Base-by-base conservation (phyloP, 1,284 basidiomycete species). In the Cutaneotrichosporon arboriforme region DNA sequence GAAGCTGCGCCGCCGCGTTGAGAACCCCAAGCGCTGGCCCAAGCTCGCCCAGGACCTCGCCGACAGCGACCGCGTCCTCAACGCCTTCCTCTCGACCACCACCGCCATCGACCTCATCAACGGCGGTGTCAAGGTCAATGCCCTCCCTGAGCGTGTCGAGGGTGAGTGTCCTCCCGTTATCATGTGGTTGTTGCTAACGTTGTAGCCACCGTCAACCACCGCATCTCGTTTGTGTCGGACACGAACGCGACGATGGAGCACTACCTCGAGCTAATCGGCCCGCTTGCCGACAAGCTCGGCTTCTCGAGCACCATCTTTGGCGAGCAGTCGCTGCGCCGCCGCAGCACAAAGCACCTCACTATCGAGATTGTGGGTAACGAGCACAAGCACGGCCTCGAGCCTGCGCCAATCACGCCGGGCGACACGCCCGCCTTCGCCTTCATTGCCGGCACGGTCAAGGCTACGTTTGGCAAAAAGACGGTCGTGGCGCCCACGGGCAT, bases 401-500 rank as follows among this genome's bases (percentile, higher is more conserved):
- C 79, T 1, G 76, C 79, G 3, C 77, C 78, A 1, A 74, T 76
- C 45, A 77, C 79, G 10, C 70, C 76, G 2, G 58, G 65, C 14
- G 49, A 69, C 8, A 66, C 72, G 1, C 55, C 63, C 17, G 63
- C 72, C 5, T 80, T 76, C 63, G 66, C 66, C 14, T 58, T 78
- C 31, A 67, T 78, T 42, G 73, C 70, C 5, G 72, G 72, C 1
- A 77, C 76, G 2, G 68, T 72, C 39, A 72, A 72, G 40, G 59
- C 67, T 43, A 61, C 75, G n/a, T 76, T 76, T 57, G 69, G 72
- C 12, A 59, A 70, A 17, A 67, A 76, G 18, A 67, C 75, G 3
- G 66, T 79, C 36, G 77, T 79, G 2, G 66, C 74, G 1, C 79
- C 79, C 1, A 71, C 69, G 4, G 73, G 76, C 14, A 80, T 80